These are phyloP conservation scores for Rhizopogon vesiculosus DNA, from an alignment of 768 basidiomycete genomes.

Conservation along the genomic window DNA sequence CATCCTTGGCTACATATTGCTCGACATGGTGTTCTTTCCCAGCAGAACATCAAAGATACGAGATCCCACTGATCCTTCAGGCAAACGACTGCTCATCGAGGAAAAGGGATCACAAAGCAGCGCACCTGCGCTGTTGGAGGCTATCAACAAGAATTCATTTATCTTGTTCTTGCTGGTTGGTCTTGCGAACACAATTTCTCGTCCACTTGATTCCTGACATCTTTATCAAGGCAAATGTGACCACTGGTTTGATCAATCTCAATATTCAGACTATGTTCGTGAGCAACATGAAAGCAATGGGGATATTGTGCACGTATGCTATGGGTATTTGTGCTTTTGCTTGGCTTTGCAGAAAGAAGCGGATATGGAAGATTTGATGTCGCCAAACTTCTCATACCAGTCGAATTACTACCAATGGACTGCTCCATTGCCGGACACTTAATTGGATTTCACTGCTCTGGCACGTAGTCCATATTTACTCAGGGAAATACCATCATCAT, in stretches of 20 bases:
- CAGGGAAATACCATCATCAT: too few species aligned
- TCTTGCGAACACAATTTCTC: conserved; percentile 6
- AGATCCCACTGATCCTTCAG: conserved; percentile 17
- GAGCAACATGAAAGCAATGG: conserved; percentile 49
- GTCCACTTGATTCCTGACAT: not conserved
- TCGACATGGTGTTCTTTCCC: conserved; percentile 71
- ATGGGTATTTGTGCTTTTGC: conserved; percentile 54
- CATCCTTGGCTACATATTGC: conserved; percentile 70
- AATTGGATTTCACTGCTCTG: too few species aligned
- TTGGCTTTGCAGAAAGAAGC: conserved; percentile 44
- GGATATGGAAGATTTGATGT: conserved; percentile 27
- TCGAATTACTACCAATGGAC: not conserved
- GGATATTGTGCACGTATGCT: conserved; percentile 59
- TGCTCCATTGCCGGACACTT: not conserved
- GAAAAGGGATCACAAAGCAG: conserved; percentile 16
- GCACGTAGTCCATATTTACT: too few species aligned
- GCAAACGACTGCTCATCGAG: conserved; percentile 20
- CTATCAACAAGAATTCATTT: conserved; percentile 80
- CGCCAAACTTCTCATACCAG: not conserved
- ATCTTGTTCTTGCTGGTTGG: conserved; percentile 77
- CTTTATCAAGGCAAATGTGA: conserved; percentile 68
- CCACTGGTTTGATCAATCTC: conserved; percentile 83
- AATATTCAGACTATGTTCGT: conserved; percentile 79
- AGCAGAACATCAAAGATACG: conserved; percentile 28
- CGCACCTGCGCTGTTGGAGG: conserved; percentile 60